These are phyloP conservation scores for Ophiorrhiza pumila DNA, from an alignment of 257 asterid species.

Conservation along the genomic window DNA sequence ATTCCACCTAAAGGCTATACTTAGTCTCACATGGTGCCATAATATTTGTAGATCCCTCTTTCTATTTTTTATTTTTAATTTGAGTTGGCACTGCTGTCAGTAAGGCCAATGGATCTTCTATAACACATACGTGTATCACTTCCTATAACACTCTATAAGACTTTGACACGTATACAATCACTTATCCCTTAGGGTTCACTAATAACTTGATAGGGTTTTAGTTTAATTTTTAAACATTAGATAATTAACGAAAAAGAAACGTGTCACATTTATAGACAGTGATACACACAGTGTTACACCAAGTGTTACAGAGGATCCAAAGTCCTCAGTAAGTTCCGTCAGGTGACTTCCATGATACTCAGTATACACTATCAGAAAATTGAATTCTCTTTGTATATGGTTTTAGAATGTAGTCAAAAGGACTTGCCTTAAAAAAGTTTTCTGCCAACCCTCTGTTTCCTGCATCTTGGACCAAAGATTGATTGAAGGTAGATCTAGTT, in stretches of 20 bases:
- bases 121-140: too few relatives aligned
- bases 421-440: slow-evolving; percentile 45
- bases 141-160: too few relatives aligned
- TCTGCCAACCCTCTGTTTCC: slow-evolving; percentile 75
- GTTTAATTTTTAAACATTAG: too few relatives aligned
- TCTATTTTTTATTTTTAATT: background rate
- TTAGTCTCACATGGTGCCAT: background rate
- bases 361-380: background rate
- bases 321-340: background rate
- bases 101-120: too few relatives aligned
- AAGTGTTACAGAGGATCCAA: too few relatives aligned
- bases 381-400: background rate
- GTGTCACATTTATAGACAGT: too few relatives aligned
- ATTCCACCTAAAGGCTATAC: background rate
- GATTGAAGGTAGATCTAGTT: slow-evolving; percentile 68
- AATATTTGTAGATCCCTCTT: background rate
- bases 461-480: slow-evolving; percentile 95
- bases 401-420: background rate
- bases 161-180: too few relatives aligned
- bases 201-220: too few relatives aligned
- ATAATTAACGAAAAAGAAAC: too few relatives aligned
- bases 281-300: too few relatives aligned
- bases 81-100: background rate
- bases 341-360: background rate
- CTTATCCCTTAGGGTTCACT: too few relatives aligned